Conservation (phyloP, 2,329 filamentous ascomycete genomes). For the Cryphonectria japonica region DNA sequence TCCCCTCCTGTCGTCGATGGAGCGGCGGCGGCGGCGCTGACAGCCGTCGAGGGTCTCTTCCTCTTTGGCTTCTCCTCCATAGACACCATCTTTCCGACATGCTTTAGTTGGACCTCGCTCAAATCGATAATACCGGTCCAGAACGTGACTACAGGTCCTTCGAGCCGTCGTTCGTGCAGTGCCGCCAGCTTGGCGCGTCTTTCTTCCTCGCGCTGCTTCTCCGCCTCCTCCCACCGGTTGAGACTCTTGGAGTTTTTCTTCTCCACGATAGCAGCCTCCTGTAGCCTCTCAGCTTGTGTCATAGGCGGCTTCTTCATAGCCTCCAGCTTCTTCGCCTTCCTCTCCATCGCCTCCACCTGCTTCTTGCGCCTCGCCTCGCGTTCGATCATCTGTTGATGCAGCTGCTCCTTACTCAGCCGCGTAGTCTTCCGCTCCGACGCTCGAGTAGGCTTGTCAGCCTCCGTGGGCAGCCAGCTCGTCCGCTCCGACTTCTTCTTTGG, state of each 20-base stretch:
- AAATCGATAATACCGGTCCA: slow-evolving; percentile 92
- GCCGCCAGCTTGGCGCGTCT: slow-evolving; percentile 82
- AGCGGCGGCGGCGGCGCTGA: slow-evolving; percentile 34
- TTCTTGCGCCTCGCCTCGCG: slow-evolving; percentile 72
- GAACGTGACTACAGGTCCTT: slow-evolving; percentile 87
- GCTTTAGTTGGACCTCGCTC: slow-evolving; percentile 73
- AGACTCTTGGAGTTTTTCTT: slow-evolving; percentile 86
- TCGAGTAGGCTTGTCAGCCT: slow-evolving; percentile 59
- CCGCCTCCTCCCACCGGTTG: slow-evolving; percentile 91
- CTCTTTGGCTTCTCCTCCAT: slow-evolving; percentile 62
- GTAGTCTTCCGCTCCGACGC: slow-evolving; percentile 63
- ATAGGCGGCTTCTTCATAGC: slow-evolving; percentile 77
- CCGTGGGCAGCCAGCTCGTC: slow-evolving; percentile 60
- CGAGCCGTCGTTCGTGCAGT: slow-evolving; percentile 81
- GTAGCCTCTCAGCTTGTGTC: slow-evolving; percentile 84
- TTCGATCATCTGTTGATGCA: slow-evolving; percentile 74
- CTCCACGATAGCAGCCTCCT: slow-evolving; percentile 82
- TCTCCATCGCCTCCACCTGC: slow-evolving; percentile 70
- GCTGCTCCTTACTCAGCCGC: slow-evolving; percentile 61
- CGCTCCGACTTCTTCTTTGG: slow-evolving; percentile 66
- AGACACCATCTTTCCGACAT: slow-evolving; percentile 67
- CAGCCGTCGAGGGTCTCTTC: slow-evolving; percentile 51
- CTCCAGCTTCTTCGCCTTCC: slow-evolving; percentile 70
- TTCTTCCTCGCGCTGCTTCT: slow-evolving; percentile 85
- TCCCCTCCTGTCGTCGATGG: slow-evolving; percentile 36